Base-by-base conservation (phyloP, 2,329 filamentous ascomycete species). In the Pseudopithomyces maydicus region DNA sequence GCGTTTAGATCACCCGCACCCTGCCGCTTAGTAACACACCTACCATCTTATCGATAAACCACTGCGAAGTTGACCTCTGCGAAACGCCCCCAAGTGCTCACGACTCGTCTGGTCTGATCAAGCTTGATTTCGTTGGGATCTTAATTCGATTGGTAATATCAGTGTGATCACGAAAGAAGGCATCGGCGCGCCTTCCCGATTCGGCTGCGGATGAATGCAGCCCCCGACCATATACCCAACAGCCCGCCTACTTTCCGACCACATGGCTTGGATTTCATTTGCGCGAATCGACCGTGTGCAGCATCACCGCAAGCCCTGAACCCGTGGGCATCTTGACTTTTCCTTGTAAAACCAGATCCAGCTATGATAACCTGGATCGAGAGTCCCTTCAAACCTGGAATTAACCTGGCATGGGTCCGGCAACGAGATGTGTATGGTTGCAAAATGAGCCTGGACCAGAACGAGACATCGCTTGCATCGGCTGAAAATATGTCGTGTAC, bases 21-120 rank as follows among this genome's bases (percentile, higher is more conserved):
- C 19, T 11, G 43, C 43, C 33, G 6, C 33, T 17, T 43, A 54
- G 35, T 38, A 38, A 38, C 35, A 3, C 35, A 4, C 8, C 26
- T 42, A 42, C 41, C 43, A 32, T 36, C 35, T 36, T 49, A 46
- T 48, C 54, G 48, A 56, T 51, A 47, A 29, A 5, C 26, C 4
- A 8, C 26, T 29, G 26, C 26, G 26, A 29, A 29, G 26, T 29
- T 5, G 35, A 36, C 35, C 35, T 11, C 15, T 36, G 5, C 26
- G 26, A 8, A 29, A 8, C 26, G 26, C 5, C 26, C 8, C 26
- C 26, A 36, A 6, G 35, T 36, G 35, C 11, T 36, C 35, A 14
- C 12, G 35, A 38, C 35, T 38, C 14, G 35, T 38, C 35, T 11
- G 12, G 14, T 38, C 35, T n/a, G 26, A 29, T 5, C 8, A 8